phyloP scores from a whole-genome alignment of 108 stramenopile genomes.

The Skeletonema tropicum region DNA sequence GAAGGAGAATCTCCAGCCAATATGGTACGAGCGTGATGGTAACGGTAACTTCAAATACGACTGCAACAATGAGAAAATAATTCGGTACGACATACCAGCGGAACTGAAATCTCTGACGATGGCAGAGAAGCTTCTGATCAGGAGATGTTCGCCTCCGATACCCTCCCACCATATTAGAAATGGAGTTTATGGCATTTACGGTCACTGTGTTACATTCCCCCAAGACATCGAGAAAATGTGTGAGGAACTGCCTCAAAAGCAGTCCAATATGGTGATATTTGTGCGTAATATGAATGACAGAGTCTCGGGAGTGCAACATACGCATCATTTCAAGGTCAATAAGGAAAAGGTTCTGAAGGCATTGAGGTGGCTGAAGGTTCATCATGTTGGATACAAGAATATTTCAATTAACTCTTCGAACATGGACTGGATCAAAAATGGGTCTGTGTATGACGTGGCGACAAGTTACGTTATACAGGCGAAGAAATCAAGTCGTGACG shows the following conservation, averaged over 20 bases:
- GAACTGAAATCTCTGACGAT: slow-evolving; percentile 10
- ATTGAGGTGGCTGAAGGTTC: slow-evolving; percentile 19
- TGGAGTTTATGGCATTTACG: neutral
- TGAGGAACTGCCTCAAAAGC: neutral
- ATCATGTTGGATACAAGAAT: slow-evolving; percentile 14
- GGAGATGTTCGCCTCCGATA: slow-evolving; percentile 10
- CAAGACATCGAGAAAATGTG: slow-evolving; percentile 16
- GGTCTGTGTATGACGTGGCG: neutral
- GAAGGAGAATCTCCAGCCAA: neutral
- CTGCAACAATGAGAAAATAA: too few relatives aligned
- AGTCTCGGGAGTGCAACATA: neutral
- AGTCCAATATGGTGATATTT: slow-evolving; percentile 9
- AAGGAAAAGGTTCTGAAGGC: neutral
- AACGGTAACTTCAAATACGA: neutral
- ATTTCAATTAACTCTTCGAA: neutral
- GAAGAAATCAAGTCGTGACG: neutral
- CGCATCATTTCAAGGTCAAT: neutral
- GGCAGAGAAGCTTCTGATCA: slow-evolving; percentile 22
- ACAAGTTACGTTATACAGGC: neutral
- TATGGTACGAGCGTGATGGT: neutral
- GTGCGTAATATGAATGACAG: neutral
- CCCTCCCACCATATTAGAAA: slow-evolving; percentile 6
- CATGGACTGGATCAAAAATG: slow-evolving; percentile 19
- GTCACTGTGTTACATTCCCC: slow-evolving; percentile 13
- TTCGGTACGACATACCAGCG: neutral